Evolutionary conservation across 1,284 basidiomycete species (phyloP).

Genomic region (Macrocystidia cucumis): DNA sequence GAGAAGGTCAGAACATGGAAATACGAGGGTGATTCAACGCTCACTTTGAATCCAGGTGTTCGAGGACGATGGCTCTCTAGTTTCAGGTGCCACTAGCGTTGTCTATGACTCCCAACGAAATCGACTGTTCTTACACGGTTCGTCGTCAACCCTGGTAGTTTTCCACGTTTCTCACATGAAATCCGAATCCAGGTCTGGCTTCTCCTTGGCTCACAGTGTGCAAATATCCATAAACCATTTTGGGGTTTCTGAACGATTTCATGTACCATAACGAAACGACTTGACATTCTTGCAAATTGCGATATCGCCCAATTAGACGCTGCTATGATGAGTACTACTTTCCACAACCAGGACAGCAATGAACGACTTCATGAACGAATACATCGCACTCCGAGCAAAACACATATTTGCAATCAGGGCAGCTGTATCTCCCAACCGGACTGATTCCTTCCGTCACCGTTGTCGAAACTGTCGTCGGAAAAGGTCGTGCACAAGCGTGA

Average conservation of each 20-base stretch:
- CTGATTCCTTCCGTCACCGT: slow-evolving; percentile 13
- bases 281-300: not conserved
- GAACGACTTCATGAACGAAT: slow-evolving; percentile 52
- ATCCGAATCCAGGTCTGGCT: too few species aligned
- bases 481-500: slow-evolving; percentile 13
- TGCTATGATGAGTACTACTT: slow-evolving; percentile 16
- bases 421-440: slow-evolving; percentile 17
- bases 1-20: slow-evolving; percentile 36
- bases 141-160: too few species aligned
- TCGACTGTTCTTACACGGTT: slow-evolving; percentile 51
- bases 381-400: slow-evolving; percentile 61
- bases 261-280: not conserved
- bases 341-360: slow-evolving; percentile 50
- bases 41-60: slow-evolving; percentile 33
- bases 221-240: not conserved
- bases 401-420: slow-evolving; percentile 29
- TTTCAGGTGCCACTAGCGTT: slow-evolving; percentile 44
- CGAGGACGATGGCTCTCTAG: slow-evolving; percentile 52
- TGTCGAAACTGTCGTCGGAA: slow-evolving; percentile 8
- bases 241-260: not conserved
- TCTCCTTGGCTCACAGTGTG: not conserved
- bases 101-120: slow-evolving; percentile 41
- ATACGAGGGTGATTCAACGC: slow-evolving; percentile 1
- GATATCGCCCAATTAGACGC: not conserved
- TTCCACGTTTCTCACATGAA: too few species aligned